Evolutionary conservation across 495 filamentous ascomycete species (phyloP).

Genomic region (Daldinia grandis): DNA sequence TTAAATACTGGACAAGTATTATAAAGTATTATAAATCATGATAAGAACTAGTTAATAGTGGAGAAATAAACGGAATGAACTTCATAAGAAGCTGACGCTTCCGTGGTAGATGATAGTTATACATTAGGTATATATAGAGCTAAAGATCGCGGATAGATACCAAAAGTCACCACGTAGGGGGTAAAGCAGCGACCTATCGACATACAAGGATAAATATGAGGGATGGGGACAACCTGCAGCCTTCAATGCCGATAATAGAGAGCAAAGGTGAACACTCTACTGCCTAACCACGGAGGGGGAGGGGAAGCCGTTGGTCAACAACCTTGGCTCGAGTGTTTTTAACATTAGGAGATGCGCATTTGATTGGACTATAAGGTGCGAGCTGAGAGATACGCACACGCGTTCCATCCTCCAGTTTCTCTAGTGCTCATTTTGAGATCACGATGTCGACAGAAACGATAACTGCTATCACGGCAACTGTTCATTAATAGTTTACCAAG

Average conservation of each 20-base stretch:
- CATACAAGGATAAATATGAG: neutral
- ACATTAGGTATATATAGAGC: no score
- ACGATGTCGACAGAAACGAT: neutral
- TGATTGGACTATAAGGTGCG: neutral
- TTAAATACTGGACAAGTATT: neutral
- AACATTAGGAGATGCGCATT: neutral
- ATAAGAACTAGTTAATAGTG: neutral
- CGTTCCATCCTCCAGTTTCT: neutral
- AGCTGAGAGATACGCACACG: neutral
- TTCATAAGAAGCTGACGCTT: neutral
- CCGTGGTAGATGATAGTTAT: neutral
- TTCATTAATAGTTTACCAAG: neutral
- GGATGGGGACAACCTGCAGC: neutral
- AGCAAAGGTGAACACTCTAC: neutral
- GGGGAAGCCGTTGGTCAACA: conserved; percentile 7
- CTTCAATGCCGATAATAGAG: neutral
- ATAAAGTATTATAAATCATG: neutral
- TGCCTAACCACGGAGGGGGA: neutral
- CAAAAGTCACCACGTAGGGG: neutral
- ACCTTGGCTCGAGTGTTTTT: neutral
- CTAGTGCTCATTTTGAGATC: neutral
- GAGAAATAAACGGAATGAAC: neutral
- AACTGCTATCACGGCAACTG: neutral
- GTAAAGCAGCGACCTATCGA: neutral
- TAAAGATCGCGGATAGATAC: neutral